A percentile compares a stretch with the other conserved stretches of the same genome.
These are phyloP conservation scores for Cyclotella choctawhatcheeana DNA, from an alignment of 108 stramenopile genomes.

Conservation along the genomic window DNA sequence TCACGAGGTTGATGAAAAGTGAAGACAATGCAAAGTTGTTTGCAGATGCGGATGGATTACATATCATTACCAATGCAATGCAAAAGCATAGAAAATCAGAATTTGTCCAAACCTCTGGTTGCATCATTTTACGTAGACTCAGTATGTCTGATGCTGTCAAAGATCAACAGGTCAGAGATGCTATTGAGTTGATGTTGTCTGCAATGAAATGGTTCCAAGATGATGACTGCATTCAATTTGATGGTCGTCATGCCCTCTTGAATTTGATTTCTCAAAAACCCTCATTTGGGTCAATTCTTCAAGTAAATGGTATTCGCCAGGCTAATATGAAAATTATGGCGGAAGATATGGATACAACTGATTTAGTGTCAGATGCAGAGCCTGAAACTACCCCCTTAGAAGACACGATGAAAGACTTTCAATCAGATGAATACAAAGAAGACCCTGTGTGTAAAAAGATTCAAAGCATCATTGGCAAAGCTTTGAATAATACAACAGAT, in stretches of 20 bases:
- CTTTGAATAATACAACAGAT: slow-evolving; percentile 15
- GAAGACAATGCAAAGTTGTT: slow-evolving; percentile 5
- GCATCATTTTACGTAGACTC: slow-evolving; percentile 8
- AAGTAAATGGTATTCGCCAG: not conserved
- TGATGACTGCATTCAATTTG: slow-evolving; percentile 12
- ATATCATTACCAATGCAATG: slow-evolving; percentile 12
- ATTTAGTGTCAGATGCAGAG: not conserved
- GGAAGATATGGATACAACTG: too few relatives aligned
- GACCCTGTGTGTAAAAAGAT: slow-evolving; percentile 30
- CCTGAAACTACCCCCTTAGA: not conserved
- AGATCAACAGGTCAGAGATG: not conserved
- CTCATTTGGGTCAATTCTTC: not conserved
- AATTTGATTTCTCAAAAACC: slow-evolving; percentile 2
- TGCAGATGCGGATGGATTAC: slow-evolving; percentile 3
- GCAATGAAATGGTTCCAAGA: not conserved
- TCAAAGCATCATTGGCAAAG: slow-evolving; percentile 19
- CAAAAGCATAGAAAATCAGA: not conserved
- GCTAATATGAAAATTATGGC: not conserved
- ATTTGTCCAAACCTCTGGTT: slow-evolving; percentile 12
- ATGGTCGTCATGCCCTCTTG: slow-evolving; percentile 17
- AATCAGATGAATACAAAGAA: too few relatives aligned
- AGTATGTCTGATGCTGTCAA: not conserved
- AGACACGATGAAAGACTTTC: too few relatives aligned
- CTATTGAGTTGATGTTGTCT: not conserved
- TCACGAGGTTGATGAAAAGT: slow-evolving; percentile 4